phyloP scores from a whole-genome alignment of 139 green algal species.

The Tetratostichococcus sp. region DNA sequence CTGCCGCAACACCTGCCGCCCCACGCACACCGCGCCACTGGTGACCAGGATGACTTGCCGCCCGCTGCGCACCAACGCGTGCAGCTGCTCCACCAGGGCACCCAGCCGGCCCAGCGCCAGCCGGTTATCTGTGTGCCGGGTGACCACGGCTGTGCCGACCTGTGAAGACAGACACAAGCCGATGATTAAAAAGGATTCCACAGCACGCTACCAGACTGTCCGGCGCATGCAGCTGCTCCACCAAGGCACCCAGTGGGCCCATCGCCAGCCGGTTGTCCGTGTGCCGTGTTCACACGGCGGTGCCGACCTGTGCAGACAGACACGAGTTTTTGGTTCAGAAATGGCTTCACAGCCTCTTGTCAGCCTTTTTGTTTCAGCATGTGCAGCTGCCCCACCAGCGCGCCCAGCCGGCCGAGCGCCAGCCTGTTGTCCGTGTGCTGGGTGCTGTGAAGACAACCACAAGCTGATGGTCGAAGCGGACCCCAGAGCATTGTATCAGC shows the following conservation, averaged over 20 bases:
- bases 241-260: slow-evolving; percentile 33
- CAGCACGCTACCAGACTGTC: too few relatives aligned
- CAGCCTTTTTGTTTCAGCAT: slow-evolving; percentile 28
- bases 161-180: slow-evolving; percentile 1
- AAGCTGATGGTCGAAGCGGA: not conserved
- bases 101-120: slow-evolving; percentile 42
- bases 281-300: slow-evolving; percentile 36
- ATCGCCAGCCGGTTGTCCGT: slow-evolving; percentile 37
- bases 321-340: too few relatives aligned
- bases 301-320: slow-evolving; percentile 52
- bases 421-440: slow-evolving; percentile 31
- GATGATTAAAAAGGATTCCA: slow-evolving; percentile 2
- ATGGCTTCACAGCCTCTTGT: too few relatives aligned
- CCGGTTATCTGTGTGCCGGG: slow-evolving; percentile 27
- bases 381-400: slow-evolving; percentile 49
- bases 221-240: slow-evolving; percentile 48
- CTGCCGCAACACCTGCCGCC: slow-evolving; percentile 52
- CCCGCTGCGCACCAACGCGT: slow-evolving; percentile 35
- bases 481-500: too few relatives aligned
- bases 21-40: slow-evolving; percentile 46
- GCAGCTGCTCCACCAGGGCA: slow-evolving; percentile 46
- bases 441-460: slow-evolving; percentile 23
- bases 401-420: slow-evolving; percentile 35
- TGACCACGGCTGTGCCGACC: slow-evolving; percentile 50
- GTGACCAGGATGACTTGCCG: slow-evolving; percentile 53